Percentiles rank a stretch among this genome's conserved stretches.
These are phyloP conservation scores for Neurospora sublineolata DNA, from an alignment of 495 filamentous ascomycete genomes.

Conservation along the genomic window DNA sequence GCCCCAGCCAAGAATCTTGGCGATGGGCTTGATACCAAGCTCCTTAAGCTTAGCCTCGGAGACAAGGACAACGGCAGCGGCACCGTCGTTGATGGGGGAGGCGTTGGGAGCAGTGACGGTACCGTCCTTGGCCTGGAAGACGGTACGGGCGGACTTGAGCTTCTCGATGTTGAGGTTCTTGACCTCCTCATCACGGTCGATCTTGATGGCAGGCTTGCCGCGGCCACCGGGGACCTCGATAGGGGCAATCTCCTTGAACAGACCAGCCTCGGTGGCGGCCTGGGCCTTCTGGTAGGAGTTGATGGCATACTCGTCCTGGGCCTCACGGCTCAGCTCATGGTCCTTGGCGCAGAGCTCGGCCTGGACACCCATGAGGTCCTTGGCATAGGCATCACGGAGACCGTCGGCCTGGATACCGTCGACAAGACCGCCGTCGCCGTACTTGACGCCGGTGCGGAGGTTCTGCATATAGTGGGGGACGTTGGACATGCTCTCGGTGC, in stretches of 20 bases:
- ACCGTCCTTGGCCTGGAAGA: conserved; percentile 70
- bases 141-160: conserved; percentile 70
- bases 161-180: conserved; percentile 96
- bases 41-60: conserved; percentile 82
- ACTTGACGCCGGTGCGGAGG: conserved; percentile 75
- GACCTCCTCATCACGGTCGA: conserved; percentile 87
- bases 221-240: conserved; percentile 78
- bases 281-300: conserved; percentile 83
- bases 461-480: conserved; percentile 88
- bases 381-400: conserved; percentile 78
- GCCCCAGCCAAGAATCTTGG: conserved; percentile 92
- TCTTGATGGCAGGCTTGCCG: conserved; percentile 72
- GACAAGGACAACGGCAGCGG: conserved; percentile 78
- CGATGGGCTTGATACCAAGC: conserved; percentile 78
- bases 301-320: conserved; percentile 91
- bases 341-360: conserved; percentile 87
- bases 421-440: conserved; percentile 72
- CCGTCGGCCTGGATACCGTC: conserved; percentile 91
- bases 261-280: conserved; percentile 63
- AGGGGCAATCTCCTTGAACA: conserved; percentile 82
- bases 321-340: conserved; percentile 65
- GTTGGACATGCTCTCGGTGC: conserved; percentile 96
- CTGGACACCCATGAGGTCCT: conserved; percentile 87
- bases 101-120: conserved; percentile 98
- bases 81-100: conserved; percentile 88